Evolutionary conservation across 2,329 filamentous ascomycete species (phyloP).

Genomic region (Allantophomopsis lycopodina): DNA sequence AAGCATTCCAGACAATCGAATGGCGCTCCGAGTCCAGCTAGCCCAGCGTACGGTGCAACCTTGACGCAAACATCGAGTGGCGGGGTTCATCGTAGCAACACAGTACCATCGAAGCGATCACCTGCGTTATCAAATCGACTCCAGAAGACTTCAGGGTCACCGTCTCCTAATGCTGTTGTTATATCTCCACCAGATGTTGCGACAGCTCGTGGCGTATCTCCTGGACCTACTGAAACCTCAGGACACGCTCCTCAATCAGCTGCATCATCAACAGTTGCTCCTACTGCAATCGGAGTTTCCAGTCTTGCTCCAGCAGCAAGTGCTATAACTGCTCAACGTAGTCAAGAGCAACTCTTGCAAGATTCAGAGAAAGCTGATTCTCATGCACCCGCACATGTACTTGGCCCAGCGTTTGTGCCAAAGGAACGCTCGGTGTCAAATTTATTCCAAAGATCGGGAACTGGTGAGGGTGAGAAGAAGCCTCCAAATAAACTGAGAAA

Average conservation of each 20-base stretch:
- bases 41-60: slow-evolving; percentile 37
- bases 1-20: slow-evolving; percentile 66
- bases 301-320: slow-evolving; percentile 10
- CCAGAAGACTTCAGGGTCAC: slow-evolving; percentile 38
- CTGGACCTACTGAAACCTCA: slow-evolving; percentile 5
- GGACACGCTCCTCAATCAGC: slow-evolving; percentile 8
- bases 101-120: slow-evolving; percentile 81
- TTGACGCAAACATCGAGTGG: slow-evolving; percentile 39
- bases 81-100: slow-evolving; percentile 72
- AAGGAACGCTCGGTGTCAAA: slow-evolving; percentile 56
- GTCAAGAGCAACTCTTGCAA: slow-evolving; percentile 32
- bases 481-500: slow-evolving; percentile 88
- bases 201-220: slow-evolving; percentile 10
- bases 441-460: slow-evolving; percentile 58
- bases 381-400: slow-evolving; percentile 7
- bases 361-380: slow-evolving; percentile 8
- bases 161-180: slow-evolving; percentile 24
- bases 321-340: slow-evolving; percentile 22
- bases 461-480: slow-evolving; percentile 46
- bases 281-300: slow-evolving; percentile 9
- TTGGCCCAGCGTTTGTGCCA: too few relatives aligned
- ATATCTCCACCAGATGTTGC: slow-evolving; percentile 18
- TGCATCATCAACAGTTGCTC: slow-evolving; percentile 8
- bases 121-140: slow-evolving; percentile 60
- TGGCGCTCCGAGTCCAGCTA: slow-evolving; percentile 55